A percentile compares a stretch with the other conserved stretches of the same genome.
phyloP scores from a whole-genome alignment of 163 green algal genomes.

The Chloromonas sp. region DNA sequence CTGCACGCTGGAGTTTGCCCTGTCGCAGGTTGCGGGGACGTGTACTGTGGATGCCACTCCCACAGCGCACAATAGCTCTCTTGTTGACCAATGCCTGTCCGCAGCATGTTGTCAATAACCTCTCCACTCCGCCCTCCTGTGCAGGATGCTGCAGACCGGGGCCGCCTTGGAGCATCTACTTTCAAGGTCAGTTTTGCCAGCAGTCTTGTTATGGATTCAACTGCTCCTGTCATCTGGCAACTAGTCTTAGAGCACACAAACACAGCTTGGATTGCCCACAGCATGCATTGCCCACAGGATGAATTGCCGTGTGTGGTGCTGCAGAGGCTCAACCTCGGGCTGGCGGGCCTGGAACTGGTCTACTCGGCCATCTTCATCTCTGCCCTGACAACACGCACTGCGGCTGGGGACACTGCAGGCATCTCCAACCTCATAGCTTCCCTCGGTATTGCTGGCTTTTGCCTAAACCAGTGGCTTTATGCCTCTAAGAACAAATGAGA shows the following conservation, averaged over 20 bases:
- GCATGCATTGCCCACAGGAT: no score
- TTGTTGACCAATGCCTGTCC: no score
- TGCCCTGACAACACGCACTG: slow-evolving; percentile 10
- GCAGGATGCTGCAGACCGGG: slow-evolving; percentile 30
- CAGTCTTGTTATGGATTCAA: no score
- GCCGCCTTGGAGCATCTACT: slow-evolving; percentile 31
- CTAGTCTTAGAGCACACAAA: no score
- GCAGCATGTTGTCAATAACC: no score
- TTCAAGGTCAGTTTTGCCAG: slow-evolving; percentile 12
- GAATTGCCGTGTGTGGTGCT: no score
- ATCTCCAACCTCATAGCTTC: slow-evolving; percentile 4
- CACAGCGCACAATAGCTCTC: no score
- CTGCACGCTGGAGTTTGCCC: no score
- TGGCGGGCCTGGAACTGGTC: slow-evolving; percentile 11
- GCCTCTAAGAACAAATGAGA: neutral
- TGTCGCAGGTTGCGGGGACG: no score
- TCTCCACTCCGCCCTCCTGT: neutral
- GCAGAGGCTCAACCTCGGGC: slow-evolving; percentile 24
- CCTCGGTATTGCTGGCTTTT: slow-evolving; percentile 1
- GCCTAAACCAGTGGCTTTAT: neutral
- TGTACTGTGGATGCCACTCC: no score
- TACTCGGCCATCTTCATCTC: slow-evolving; percentile 9
- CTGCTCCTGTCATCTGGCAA: no score
- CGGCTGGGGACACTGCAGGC: slow-evolving; percentile 8
- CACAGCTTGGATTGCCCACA: no score